Evolutionary conservation across 192 early-diverging fungal species (phyloP).

Genomic region (Phlyctochytrium bullatum): DNA sequence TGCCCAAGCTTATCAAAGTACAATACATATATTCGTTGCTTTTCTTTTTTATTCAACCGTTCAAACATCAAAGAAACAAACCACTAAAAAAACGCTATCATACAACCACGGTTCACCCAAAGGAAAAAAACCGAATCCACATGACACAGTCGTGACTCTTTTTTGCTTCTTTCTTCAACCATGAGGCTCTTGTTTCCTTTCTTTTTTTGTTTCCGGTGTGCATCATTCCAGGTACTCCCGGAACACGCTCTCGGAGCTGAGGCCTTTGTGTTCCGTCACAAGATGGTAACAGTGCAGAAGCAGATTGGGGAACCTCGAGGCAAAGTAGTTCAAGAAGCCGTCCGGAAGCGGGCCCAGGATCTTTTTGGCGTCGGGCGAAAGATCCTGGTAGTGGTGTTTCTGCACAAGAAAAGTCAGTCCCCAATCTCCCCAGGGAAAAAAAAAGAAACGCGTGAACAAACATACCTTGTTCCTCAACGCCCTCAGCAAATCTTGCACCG

Average conservation of each 20-base stretch:
- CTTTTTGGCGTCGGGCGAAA: conserved; percentile 71
- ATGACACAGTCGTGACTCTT: no score
- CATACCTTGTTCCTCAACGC: conserved; percentile 89
- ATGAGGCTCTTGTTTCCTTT: no score
- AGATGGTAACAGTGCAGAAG: conserved; percentile 87
- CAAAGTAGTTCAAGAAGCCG: conserved; percentile 87
- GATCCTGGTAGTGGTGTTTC: conserved; percentile 98
- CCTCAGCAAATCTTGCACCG: conserved; percentile 83
- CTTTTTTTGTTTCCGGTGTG: no score
- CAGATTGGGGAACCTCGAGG: conserved; percentile 82
- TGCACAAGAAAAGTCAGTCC: conserved; percentile 18
- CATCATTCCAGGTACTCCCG: conserved; percentile 28
- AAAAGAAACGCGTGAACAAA: conserved; percentile 1
- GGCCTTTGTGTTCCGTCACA: conserved; percentile 45
- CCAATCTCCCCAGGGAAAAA: conserved; percentile 17
- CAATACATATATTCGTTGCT: no score
- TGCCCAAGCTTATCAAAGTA: no score
- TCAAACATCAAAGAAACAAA: no score
- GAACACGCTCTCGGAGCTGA: conserved; percentile 34
- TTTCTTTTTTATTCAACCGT: no score
- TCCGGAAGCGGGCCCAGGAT: conserved; percentile 82
- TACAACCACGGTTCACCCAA: no score
- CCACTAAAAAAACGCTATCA: no score
- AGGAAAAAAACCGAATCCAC: no score
- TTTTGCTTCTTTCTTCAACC: no score